Conservation (phyloP, 805 yeast species). For the Teunomyces cretensis region DNA sequence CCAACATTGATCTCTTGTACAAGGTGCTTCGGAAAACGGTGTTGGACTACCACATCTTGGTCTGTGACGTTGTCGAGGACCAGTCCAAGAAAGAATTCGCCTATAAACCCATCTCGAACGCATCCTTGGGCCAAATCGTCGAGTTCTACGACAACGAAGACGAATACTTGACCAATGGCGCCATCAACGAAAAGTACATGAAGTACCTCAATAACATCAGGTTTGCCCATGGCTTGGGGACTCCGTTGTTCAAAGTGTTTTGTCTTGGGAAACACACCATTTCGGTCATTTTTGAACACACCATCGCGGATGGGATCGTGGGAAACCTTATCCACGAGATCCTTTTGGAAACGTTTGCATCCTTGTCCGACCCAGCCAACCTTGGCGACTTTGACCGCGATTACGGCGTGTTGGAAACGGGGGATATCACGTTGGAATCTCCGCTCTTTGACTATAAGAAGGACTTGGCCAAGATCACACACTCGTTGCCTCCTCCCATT, state of each 20-base stretch:
- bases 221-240: conserved; percentile 22
- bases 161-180: conserved; percentile 13
- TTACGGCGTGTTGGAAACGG: conserved; percentile 9
- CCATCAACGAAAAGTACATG: conserved; percentile 30
- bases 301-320: conserved; percentile 40
- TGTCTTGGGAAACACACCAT: conserved; percentile 22
- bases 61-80: conserved; percentile 29
- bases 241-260: conserved; percentile 30
- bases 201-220: conserved; percentile 17
- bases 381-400: conserved; percentile 4
- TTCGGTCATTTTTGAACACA: conserved; percentile 34
- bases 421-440: conserved; percentile 3
- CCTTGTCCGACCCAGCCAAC: conserved; percentile 11
- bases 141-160: conserved; percentile 11
- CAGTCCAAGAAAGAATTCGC: conserved; percentile 9
- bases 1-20: conserved; percentile 15
- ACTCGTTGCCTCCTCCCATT: conserved; percentile 36
- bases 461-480: conserved; percentile 19
- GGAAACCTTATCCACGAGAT: conserved; percentile 35
- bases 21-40: conserved; percentile 31
- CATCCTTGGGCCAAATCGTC: conserved; percentile 27
- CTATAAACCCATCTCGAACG: conserved; percentile 23
- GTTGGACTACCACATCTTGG: conserved; percentile 33
- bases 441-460: conserved; percentile 20
- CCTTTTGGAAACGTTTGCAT: conserved; percentile 27